Percentiles rank a stretch among this genome's conserved stretches.
phyloP scores from a whole-genome alignment of 345 rosid genomes.

The Raphanus sativus region DNA sequence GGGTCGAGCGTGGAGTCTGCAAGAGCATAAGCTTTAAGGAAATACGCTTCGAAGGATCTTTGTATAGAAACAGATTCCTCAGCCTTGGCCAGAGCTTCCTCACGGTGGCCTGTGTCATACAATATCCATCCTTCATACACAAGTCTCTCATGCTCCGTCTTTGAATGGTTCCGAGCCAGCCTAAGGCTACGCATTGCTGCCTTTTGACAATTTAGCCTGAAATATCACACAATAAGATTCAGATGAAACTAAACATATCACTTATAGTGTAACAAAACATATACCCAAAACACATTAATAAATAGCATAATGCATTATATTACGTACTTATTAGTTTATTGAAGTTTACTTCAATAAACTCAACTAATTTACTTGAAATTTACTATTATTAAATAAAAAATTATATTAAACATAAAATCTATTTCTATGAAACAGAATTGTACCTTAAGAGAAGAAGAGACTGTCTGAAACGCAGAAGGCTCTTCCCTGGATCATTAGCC shows the following conservation, averaged over 20 bases:
- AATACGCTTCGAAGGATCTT: conserved; percentile 96
- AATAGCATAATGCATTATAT: too few species aligned
- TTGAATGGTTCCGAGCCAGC: conserved; percentile 81
- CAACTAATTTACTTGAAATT: background rate
- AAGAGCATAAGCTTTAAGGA: conserved; percentile 90
- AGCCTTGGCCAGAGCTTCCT: conserved; percentile 93
- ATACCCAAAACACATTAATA: background rate
- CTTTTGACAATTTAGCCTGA: conserved; percentile 87
- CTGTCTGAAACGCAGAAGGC: conserved; percentile 84
- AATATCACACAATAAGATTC: conserved; percentile 17
- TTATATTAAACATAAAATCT: too few species aligned
- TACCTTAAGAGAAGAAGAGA: conserved; percentile 87
- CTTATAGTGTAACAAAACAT: background rate
- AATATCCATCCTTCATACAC: conserved; percentile 97
- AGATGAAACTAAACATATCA: conserved; percentile 14
- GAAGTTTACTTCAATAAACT: too few species aligned
- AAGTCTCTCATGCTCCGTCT: conserved; percentile 79
- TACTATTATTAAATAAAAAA: too few species aligned
- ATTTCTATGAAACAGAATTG: too few species aligned
- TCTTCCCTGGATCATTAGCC: conserved; percentile 80
- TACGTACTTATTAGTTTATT: too few species aligned
- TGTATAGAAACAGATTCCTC: conserved; percentile 82
- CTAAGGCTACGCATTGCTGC: conserved; percentile 91
- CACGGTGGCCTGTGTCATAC: conserved; percentile 90
- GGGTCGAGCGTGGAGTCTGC: conserved; percentile 71